Percentiles rank a stretch among this genome's conserved stretches.
Evolutionary conservation across 179 eudicot genomes (phyloP).

Genomic region (Gypsophila paniculata): DNA sequence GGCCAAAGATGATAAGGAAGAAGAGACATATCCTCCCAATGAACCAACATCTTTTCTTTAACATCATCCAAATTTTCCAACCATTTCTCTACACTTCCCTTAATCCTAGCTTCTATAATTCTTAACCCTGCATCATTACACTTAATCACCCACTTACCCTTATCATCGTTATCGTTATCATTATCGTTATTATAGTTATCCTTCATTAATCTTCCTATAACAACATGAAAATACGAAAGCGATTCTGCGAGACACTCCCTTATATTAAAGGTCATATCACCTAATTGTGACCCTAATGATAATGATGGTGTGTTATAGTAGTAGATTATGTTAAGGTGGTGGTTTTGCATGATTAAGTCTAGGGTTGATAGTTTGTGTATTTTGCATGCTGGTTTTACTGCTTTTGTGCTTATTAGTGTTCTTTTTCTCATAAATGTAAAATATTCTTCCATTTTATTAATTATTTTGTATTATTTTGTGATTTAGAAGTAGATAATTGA

Average conservation of each 20-base stretch:
- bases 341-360: conserved; percentile 54
- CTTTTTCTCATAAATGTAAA: conserved; percentile 37
- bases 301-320: conserved; percentile 37
- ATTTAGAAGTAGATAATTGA: background rate
- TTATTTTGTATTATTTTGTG: background rate
- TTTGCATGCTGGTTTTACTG: conserved; percentile 38
- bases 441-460: conserved; percentile 23
- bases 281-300: conserved; percentile 3
- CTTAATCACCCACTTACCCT: conserved; percentile 51
- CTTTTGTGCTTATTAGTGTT: conserved; percentile 41
- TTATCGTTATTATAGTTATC: background rate
- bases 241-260: conserved; percentile 36
- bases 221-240: conserved; percentile 33
- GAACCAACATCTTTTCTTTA: conserved; percentile 48
- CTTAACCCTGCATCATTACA: conserved; percentile 71
- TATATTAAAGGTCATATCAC: conserved; percentile 28
- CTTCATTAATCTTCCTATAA: conserved; percentile 46
- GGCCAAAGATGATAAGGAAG: conserved; percentile 55
- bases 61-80: conserved; percentile 38
- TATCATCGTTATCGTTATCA: background rate
- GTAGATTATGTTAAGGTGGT: conserved; percentile 36
- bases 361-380: conserved; percentile 38
- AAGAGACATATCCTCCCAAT: conserved; percentile 59
- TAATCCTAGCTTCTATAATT: conserved; percentile 47
- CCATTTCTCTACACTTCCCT: conserved; percentile 61